Base-by-base conservation (phyloP, 768 basidiomycete species). In the Lactifluus pinguis region DNA sequence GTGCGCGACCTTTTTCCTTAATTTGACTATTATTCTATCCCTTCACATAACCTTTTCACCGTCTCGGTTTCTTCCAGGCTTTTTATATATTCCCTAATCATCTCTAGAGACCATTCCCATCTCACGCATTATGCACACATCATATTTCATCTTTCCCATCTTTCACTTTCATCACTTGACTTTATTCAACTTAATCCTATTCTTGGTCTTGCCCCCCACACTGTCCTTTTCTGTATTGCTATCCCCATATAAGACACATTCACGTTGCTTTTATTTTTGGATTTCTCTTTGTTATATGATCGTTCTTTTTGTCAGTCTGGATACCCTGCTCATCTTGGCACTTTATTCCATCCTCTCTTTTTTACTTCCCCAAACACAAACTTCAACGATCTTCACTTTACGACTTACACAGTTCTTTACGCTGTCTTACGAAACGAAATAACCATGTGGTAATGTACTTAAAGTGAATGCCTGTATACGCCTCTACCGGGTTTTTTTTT, bases 181-280 rank as follows among this genome's bases (percentile, higher is more conserved):
- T 49, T 47, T 49, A 57, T 57, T 53, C 63, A 62, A 61, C 7
- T 64, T 63, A 63, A 58, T 49, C 34, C 42, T 65, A 65, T 63
- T 53, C 36, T 53, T 58, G n/a, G n/a, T n/a, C n/a, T n/a, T n/a
- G n/a, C 29, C 17, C 47, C 19, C n/a, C 44, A 1, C 32, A 58
- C 48, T 13, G 6, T 41, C 44, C 11, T 38, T 38, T 54, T 32
- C 42, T 49, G 54, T 61, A 52, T 41, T 39, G 19, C 11, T 61
- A 41, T n/a, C 49, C 36, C 14, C 5, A 42, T 38, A 8, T 38
- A 9, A 38, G 2, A 38, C 9, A 38, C 36, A n/a, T n/a, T 38
- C 36, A 38, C 7, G 7, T 38, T 9, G n/a, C 19, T 54, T n/a
- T 39, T n/a, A n/a, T n/a, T n/a, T n/a, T n/a, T n/a, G 44, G 38